These are phyloP conservation scores for Colletotrichum gloeosporioides DNA, from an alignment of 2,329 filamentous ascomycete species.

Conservation along the genomic window DNA sequence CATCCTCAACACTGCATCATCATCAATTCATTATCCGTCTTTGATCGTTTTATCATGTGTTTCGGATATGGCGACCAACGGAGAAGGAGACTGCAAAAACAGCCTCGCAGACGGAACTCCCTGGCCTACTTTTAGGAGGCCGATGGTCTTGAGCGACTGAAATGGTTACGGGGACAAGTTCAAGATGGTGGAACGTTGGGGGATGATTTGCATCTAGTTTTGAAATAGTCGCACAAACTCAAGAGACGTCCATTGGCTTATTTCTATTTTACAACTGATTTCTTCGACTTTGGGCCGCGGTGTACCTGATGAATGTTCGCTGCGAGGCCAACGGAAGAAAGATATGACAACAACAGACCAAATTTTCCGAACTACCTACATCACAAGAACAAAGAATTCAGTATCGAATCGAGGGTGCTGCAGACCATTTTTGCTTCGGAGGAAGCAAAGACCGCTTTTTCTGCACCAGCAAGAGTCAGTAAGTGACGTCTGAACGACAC, in stretches of 20 bases:
- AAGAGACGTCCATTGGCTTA: neutral
- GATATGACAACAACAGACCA: neutral
- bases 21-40: neutral
- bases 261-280: neutral
- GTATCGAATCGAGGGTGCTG: neutral
- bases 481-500: neutral
- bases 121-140: neutral
- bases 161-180: neutral
- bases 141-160: neutral
- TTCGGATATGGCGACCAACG: neutral
- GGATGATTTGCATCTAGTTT: neutral
- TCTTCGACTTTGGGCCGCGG: neutral
- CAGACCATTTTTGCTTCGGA: neutral
- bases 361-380: rapidly evolving
- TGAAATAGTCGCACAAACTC: neutral
- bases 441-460: neutral
- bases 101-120: neutral
- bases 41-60: neutral
- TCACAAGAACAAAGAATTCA: neutral
- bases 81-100: neutral
- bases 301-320: neutral
- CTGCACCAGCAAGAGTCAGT: neutral
- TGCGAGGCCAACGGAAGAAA: neutral
- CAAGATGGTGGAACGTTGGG: neutral
- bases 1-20: neutral